These are phyloP conservation scores for Flaveria sonorensis DNA, from an alignment of 129 eudicot genomes.

Conservation along the genomic window DNA sequence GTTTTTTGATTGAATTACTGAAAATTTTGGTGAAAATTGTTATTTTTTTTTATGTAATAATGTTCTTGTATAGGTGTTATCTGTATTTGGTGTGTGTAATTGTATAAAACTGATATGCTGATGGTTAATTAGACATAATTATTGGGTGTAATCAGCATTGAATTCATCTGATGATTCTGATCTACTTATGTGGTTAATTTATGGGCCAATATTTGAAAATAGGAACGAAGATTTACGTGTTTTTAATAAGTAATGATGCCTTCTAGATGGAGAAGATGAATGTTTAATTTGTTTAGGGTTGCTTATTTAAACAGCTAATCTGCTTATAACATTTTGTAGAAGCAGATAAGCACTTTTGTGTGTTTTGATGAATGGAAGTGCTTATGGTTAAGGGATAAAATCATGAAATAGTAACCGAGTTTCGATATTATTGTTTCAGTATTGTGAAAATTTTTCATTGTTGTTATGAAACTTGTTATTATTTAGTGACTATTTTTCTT, in stretches of 20 bases:
- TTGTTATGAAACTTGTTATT: neutral
- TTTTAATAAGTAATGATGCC: neutral
- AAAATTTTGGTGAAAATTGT: neutral
- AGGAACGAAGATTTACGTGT: neutral
- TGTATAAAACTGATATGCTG: neutral
- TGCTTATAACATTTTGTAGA: too few species aligned
- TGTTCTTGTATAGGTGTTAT: too few species aligned
- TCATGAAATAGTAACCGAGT: neutral
- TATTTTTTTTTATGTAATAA: neutral
- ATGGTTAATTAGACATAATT: neutral
- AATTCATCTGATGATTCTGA: conserved; percentile 1
- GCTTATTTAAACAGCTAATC: too few species aligned
- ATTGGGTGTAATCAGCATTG: conserved; percentile 2
- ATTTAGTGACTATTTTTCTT: too few species aligned
- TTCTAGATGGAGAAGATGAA: too few species aligned
- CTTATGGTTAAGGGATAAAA: too few species aligned
- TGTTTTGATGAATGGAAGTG: too few species aligned
- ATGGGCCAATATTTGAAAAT: neutral
- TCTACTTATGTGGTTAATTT: neutral
- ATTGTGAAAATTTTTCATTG: too few species aligned
- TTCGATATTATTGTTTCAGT: too few species aligned
- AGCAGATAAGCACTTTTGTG: too few species aligned
- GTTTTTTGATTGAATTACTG: neutral
- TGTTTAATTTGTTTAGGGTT: too few species aligned
- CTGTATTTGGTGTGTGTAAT: too few species aligned